These are phyloP conservation scores for Trametes sp. DNA, from an alignment of 1,284 basidiomycete genomes.

Conservation along the genomic window DNA sequence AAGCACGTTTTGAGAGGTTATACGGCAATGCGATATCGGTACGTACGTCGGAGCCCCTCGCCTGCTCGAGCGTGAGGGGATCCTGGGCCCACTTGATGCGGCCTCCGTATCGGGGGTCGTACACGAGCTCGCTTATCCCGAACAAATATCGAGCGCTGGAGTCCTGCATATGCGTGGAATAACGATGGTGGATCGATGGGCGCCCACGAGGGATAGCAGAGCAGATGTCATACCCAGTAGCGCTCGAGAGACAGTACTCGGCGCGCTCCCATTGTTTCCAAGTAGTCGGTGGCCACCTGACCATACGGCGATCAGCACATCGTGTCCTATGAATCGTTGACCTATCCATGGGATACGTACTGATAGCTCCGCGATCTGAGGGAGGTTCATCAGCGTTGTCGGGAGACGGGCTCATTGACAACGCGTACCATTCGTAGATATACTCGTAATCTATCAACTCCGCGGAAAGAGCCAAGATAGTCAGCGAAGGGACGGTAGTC, in stretches of 20 bases:
- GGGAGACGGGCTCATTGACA: not conserved
- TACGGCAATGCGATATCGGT: no score
- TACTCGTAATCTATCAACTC: not conserved
- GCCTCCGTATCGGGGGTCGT: not conserved
- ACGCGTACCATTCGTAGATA: not conserved
- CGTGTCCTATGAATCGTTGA: no score
- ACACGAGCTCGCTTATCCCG: not conserved
- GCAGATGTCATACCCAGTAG: not conserved
- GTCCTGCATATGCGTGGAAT: no score
- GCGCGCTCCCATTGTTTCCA: not conserved
- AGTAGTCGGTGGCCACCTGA: not conserved
- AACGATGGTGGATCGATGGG: no score
- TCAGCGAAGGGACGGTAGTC: not conserved
- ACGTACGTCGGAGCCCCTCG: no score
- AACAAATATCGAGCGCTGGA: not conserved
- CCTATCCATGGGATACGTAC: not conserved
- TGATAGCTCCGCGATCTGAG: not conserved
- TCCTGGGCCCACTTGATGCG: not conserved
- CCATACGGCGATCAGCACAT: not conserved
- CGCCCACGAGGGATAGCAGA: not conserved
- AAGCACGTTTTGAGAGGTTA: no score
- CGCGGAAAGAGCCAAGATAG: not conserved
- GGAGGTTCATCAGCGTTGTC: not conserved
- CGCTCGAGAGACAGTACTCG: not conserved
- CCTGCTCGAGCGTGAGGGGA: not conserved